phyloP scores from a whole-genome alignment of 1,284 basidiomycete genomes.

The Ustilago loliicola region DNA sequence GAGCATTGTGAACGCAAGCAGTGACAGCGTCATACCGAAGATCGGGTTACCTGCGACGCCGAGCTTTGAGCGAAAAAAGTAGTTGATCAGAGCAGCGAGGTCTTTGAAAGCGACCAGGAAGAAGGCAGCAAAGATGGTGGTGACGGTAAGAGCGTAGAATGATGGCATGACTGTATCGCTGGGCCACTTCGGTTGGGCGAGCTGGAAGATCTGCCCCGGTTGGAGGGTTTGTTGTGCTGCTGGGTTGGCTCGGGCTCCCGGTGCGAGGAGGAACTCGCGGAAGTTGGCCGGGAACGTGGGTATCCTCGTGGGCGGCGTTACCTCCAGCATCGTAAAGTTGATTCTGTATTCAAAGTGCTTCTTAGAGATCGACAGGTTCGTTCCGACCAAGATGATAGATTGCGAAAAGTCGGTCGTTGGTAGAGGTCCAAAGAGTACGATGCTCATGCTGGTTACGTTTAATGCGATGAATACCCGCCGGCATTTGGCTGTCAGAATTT shows the following conservation, averaged over 20 bases:
- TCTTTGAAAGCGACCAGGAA: constrained; percentile 44
- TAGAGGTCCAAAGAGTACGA: no score
- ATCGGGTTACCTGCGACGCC: constrained; percentile 33
- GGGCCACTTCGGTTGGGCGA: constrained; percentile 46
- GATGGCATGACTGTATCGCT: constrained; percentile 32
- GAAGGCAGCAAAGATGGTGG: constrained; percentile 31
- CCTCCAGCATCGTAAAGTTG: constrained; percentile 38
- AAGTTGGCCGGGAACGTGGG: constrained; percentile 42
- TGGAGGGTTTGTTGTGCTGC: constrained; percentile 27
- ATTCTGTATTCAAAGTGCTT: no score
- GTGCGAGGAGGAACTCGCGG: constrained; percentile 38
- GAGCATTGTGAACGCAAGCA: constrained; percentile 39
- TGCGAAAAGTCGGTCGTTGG: no score
- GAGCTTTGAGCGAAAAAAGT: constrained; percentile 24
- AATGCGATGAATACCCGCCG: not conserved
- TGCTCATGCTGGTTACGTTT: not conserved
- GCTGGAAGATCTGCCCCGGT: constrained; percentile 43
- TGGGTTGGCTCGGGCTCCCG: constrained; percentile 26
- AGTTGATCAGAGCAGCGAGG: constrained; percentile 42
- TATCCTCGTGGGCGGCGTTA: constrained; percentile 34
- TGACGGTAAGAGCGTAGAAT: constrained; percentile 37
- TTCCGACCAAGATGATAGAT: no score
- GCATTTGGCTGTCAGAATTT: constrained; percentile 11
- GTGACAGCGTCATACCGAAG: constrained; percentile 20
- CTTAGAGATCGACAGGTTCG: no score